Evolutionary conservation across 2,329 filamentous ascomycete genomes (phyloP), one percentile per base, ranked within the genome.

Genomic region (Ophiocordyceps polyrhachis-furcata): DNA sequence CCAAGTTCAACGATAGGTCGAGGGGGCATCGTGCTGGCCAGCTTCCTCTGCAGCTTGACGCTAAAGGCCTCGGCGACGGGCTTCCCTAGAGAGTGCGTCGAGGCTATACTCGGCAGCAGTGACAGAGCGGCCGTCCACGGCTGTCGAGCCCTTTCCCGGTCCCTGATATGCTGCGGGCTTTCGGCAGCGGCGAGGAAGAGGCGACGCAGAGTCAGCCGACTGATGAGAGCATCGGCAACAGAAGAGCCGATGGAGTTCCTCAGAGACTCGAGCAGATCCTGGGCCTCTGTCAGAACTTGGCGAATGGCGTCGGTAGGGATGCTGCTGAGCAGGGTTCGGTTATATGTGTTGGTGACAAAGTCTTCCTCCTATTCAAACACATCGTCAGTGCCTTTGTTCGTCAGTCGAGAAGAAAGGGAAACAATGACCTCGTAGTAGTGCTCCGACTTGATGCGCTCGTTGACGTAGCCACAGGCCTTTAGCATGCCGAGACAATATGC

Each of bases 11-110:
- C 83, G 53, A 95, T 89, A 0, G 89, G 88, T 9, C 89, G 75
- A 8, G 91, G 91, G 4, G 91, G 91, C 54, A 95, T 88, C 0
- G 87, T 95, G 52, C 87, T 95, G 1, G 91, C 88, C 29, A 98
- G 69, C 49, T 82, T 82, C n/a, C 88, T 75, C 57, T 98, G 91
- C 35, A 96, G 72, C 57, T 94, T 93, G 21, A 77, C 76, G 53
- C 86, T 95, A 59, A 95, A 96, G 0, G 88, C 78, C n/a, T 79
- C 78, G 0, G 79, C 72, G 0, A 93, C 76, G 0, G 74, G 61
- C 43, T 70, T 76, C 0, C 76, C 82, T 3, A 89, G 60, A 1
- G 62, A 52, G 45, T 80, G 72, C 1, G 81, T 78, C 25, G 69
- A 66, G 47, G 73, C 67, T 44, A 93, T 68, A 1, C 61, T 55